These are phyloP conservation scores for Backusella sp. DNA, from an alignment of 192 early-diverging fungal species.

Conservation along the genomic window DNA sequence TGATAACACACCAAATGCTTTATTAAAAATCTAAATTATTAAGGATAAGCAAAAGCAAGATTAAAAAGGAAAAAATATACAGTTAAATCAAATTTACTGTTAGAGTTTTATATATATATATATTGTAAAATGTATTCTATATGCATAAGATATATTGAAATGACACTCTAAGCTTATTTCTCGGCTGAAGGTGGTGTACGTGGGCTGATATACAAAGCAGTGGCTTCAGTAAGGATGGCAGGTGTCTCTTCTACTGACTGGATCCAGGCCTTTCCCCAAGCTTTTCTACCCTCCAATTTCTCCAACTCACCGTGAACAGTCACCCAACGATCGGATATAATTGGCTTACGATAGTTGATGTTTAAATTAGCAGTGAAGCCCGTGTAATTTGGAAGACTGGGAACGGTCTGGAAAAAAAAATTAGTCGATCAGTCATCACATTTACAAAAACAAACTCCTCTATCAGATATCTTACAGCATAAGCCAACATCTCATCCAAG, in stretches of 20 bases:
- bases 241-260: constrained; percentile 23
- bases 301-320: constrained; percentile 22
- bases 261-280: constrained; percentile 25
- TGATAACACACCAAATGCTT: not conserved
- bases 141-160: not conserved
- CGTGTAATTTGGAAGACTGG: constrained; percentile 23
- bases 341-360: constrained; percentile 27
- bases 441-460: not conserved
- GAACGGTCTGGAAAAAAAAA: constrained; percentile 8
- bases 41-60: not conserved
- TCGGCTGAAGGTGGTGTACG: not conserved
- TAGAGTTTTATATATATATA: not conserved
- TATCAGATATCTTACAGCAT: constrained; percentile 25
- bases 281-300: constrained; percentile 25
- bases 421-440: not conserved
- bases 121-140: not conserved
- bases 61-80: not conserved
- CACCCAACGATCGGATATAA: constrained; percentile 27
- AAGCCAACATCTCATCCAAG: constrained; percentile 32
- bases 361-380: constrained; percentile 35
- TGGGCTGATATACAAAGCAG: constrained; percentile 28
- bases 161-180: not conserved
- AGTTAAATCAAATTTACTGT: not conserved
- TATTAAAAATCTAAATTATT: not conserved
- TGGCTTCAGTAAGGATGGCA: constrained; percentile 19